These are phyloP conservation scores for Neurospora sp. DNA, from an alignment of 495 filamentous ascomycete species.

Conservation along the genomic window DNA sequence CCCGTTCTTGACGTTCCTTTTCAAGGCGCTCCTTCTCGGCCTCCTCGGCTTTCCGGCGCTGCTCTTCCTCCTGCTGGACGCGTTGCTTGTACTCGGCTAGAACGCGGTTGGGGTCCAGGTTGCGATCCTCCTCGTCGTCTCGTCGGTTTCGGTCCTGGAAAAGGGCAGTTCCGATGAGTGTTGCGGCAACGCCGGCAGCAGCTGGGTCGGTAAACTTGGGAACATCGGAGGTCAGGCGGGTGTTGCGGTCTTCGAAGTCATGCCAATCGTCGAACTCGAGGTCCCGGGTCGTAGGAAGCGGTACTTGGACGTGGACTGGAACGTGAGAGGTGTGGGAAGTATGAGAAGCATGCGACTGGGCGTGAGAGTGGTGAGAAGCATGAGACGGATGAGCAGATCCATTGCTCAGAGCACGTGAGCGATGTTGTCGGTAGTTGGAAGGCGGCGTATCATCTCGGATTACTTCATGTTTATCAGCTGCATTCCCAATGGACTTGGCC, in stretches of 20 bases:
- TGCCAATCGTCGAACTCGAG: constrained; percentile 14
- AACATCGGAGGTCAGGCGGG: constrained; percentile 16
- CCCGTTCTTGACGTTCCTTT: background rate
- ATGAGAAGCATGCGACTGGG: background rate
- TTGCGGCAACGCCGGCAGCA: constrained; percentile 39
- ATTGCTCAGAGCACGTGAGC: background rate
- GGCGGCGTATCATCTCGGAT: constrained; percentile 1
- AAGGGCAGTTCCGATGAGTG: constrained; percentile 22
- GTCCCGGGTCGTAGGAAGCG: background rate
- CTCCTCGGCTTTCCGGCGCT: constrained; percentile 1
- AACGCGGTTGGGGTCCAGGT: constrained; percentile 8
- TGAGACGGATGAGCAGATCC: background rate
- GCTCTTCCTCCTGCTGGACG: constrained; percentile 4
- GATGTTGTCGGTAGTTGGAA: background rate
- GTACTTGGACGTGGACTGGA: background rate
- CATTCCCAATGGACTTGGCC: background rate
- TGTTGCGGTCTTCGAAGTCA: constrained; percentile 17
- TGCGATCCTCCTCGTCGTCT: constrained; percentile 6
- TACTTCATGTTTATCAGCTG: constrained; percentile 3
- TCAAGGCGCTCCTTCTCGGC: background rate
- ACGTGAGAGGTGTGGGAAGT: background rate
- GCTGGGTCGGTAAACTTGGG: constrained; percentile 31
- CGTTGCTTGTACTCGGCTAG: constrained; percentile 7
- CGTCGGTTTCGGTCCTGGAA: background rate
- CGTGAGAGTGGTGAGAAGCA: background rate